Conservation (phyloP, 1,139 yeast genomes). For the Casaregolazyma suthepensis region DNA sequence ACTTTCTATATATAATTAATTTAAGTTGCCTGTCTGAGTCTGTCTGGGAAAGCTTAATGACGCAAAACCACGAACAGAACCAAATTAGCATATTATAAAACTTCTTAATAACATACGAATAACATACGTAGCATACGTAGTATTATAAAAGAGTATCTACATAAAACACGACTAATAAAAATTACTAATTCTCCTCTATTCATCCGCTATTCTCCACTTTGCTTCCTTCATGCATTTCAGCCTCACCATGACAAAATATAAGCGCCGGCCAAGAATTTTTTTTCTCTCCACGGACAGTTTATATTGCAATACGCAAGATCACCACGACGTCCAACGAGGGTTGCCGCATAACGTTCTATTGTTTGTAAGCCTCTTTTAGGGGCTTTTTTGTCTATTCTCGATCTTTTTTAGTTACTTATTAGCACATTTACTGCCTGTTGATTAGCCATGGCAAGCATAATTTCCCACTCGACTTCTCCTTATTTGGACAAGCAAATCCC, state of each 20-base stretch:
- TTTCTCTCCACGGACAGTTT: conserved; percentile 3
- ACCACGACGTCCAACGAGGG: conserved; percentile 16
- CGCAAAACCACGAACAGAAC: too few relatives aligned
- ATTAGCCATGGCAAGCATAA: conserved; percentile 4
- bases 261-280: not conserved
- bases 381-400: conserved; percentile 13
- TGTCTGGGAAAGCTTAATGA: too few relatives aligned
- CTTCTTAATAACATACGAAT: too few relatives aligned
- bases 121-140: too few relatives aligned
- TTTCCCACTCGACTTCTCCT: not conserved
- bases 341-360: conserved; percentile 19
- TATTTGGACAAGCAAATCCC: not conserved
- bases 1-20: too few relatives aligned
- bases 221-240: not conserved
- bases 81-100: too few relatives aligned
- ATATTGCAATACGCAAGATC: conserved; percentile 1
- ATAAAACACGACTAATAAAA: too few relatives aligned
- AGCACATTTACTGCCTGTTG: conserved; percentile 2
- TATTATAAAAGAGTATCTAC: too few relatives aligned
- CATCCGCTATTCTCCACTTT: too few relatives aligned
- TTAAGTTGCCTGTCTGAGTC: too few relatives aligned
- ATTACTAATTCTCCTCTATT: too few relatives aligned
- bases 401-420: conserved; percentile 6
- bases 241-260: not conserved
- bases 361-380: conserved; percentile 13